A percentile compares a stretch with the other conserved stretches of the same genome.
phyloP scores from a whole-genome alignment of 2,329 filamentous ascomycete genomes.

The Onygena corvina region DNA sequence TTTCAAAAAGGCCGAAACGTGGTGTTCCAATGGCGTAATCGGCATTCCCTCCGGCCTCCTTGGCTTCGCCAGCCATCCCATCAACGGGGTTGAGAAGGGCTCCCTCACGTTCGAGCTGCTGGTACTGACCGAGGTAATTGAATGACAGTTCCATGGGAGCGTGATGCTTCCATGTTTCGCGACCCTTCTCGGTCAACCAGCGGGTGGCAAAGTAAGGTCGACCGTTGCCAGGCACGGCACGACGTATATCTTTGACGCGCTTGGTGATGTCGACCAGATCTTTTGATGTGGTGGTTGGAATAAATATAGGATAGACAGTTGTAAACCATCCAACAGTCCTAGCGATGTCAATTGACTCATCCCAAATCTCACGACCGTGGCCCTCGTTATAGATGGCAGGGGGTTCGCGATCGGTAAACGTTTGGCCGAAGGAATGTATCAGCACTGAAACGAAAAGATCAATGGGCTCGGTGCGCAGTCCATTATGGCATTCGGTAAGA shows the following conservation, averaged over 20 bases:
- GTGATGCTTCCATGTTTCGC: conserved; percentile 25
- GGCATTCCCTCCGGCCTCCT: conserved; percentile 29
- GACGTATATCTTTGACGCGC: conserved; percentile 30
- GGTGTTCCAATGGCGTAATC: conserved; percentile 36
- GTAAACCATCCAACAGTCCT: conserved; percentile 42
- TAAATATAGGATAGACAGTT: conserved; percentile 34
- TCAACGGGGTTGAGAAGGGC: conserved; percentile 34
- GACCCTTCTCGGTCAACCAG: conserved; percentile 21
- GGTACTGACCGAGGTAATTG: conserved; percentile 29
- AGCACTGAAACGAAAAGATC: conserved; percentile 29
- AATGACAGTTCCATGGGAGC: conserved; percentile 33
- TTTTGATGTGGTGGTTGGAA: conserved; percentile 16
- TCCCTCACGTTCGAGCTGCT: conserved; percentile 36
- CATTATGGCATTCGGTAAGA: conserved; percentile 23
- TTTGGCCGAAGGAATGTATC: conserved; percentile 34
- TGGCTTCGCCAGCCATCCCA: conserved; percentile 30
- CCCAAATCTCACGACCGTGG: conserved; percentile 39
- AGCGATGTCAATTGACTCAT: conserved; percentile 35
- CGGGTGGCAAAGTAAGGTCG: conserved; percentile 28
- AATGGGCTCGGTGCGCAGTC: conserved; percentile 28
- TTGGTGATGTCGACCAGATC: conserved; percentile 25
- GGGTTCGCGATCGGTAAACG: conserved; percentile 33
- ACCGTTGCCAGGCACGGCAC: conserved; percentile 24
- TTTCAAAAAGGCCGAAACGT: conserved; percentile 41
- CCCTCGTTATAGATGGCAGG: conserved; percentile 41